Percentiles rank a stretch among this genome's conserved stretches.
These are phyloP conservation scores for Dovyalis caffra DNA, from an alignment of 345 rosid species.

Conservation along the genomic window DNA sequence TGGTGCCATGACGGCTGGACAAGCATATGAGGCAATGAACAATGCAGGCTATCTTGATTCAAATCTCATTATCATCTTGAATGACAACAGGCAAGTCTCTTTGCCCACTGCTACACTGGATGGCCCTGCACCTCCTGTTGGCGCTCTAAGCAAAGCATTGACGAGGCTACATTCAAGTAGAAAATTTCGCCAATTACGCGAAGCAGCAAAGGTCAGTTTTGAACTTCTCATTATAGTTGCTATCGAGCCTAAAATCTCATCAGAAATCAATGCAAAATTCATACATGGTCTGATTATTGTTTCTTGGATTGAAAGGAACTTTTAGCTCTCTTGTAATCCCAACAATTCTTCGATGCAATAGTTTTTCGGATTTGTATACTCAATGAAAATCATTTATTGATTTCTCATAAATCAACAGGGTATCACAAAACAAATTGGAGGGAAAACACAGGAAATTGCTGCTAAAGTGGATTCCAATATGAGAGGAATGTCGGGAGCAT, in stretches of 20 bases:
- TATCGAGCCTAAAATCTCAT: too few relatives aligned
- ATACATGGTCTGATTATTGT: too few relatives aligned
- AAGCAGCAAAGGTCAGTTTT: conserved; percentile 39
- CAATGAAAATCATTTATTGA: too few relatives aligned
- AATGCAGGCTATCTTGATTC: conserved; percentile 52
- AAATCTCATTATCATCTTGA: conserved; percentile 44
- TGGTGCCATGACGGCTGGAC: conserved; percentile 58
- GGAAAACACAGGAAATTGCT: conserved; percentile 30
- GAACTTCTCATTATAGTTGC: too few relatives aligned
- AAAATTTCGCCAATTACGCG: conserved; percentile 29
- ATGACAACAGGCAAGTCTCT: conserved; percentile 51
- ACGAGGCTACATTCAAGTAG: conserved; percentile 31
- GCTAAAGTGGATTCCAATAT: conserved; percentile 29
- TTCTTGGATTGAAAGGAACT: too few relatives aligned
- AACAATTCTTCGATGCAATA: too few relatives aligned
- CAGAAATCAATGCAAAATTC: too few relatives aligned
- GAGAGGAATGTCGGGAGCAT: conserved; percentile 26
- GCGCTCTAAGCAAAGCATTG: conserved; percentile 43
- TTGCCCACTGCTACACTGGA: conserved; percentile 52
- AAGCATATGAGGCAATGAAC: conserved; percentile 55
- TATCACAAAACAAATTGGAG: conserved; percentile 38
- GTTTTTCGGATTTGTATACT: too few relatives aligned
- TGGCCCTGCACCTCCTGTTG: conserved; percentile 53
- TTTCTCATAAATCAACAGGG: conserved; percentile 16
- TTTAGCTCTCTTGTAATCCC: too few relatives aligned